Evolutionary conservation across 176 grass and related monocot species (phyloP).

Genomic region (Musa acuminata): DNA sequence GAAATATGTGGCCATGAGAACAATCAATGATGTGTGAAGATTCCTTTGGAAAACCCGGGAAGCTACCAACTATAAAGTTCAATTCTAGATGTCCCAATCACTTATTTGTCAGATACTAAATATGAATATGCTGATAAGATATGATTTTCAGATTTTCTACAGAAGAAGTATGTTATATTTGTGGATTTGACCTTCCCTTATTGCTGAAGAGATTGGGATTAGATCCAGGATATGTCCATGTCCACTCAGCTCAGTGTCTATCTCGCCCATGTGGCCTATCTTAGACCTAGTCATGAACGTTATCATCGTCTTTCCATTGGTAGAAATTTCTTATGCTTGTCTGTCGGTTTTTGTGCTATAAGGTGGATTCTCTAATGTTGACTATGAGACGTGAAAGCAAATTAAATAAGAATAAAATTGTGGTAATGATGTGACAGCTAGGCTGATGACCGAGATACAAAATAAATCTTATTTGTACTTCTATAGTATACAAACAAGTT

Average conservation of each 20-base stretch:
- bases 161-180: neutral
- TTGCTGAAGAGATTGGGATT: neutral
- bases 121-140: conserved; percentile 6
- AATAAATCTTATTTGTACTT: neutral
- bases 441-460: neutral
- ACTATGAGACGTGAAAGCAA: neutral
- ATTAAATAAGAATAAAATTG: neutral
- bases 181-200: neutral
- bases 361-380: neutral
- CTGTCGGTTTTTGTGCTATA: neutral
- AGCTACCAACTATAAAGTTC: neutral
- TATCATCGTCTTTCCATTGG: neutral
- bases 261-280: neutral
- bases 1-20: neutral
- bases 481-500: neutral
- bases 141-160: neutral
- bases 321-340: neutral
- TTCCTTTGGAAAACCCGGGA: neutral
- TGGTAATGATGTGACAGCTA: neutral
- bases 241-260: neutral
- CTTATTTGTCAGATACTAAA: neutral
- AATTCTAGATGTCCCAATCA: neutral
- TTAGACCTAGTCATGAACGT: neutral
- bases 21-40: neutral
- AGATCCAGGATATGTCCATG: neutral